A percentile compares a stretch with the other conserved stretches of the same genome.
Evolutionary conservation across 2,329 filamentous ascomycete genomes (phyloP).

Genomic region (Epichloe brachyelytri): DNA sequence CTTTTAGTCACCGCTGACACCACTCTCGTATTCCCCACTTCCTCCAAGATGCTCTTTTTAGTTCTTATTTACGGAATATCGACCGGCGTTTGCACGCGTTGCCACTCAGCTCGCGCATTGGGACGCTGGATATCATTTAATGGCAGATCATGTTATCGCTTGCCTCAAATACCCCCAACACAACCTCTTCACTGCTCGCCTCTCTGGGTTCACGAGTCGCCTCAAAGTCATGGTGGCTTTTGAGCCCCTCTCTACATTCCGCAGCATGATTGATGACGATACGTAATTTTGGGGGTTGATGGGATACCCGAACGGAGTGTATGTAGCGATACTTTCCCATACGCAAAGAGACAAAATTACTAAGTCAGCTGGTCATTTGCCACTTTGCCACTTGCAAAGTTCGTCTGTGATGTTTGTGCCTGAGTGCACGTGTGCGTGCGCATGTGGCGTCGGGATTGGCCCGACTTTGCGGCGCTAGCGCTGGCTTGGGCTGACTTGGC

Average conservation of each 20-base stretch:
- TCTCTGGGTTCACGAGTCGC: constrained; percentile 3
- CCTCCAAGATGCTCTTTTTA: constrained; percentile 7
- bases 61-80: not conserved
- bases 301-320: constrained; percentile 12
- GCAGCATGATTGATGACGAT: constrained; percentile 12
- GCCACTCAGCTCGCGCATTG: constrained; percentile 1
- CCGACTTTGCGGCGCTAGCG: not conserved
- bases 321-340: constrained; percentile 12
- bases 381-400: not conserved
- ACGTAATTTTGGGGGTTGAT: constrained; percentile 6
- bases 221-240: constrained; percentile 3
- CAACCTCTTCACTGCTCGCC: constrained; percentile 8
- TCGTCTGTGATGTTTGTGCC: not conserved
- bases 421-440: too few species aligned
- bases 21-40: constrained; percentile 6
- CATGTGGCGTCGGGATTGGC: too few species aligned
- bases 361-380: not conserved
- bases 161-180: constrained; percentile 10
- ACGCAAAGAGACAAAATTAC: constrained; percentile 11
- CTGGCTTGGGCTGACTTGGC: too few species aligned
- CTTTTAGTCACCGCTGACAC: constrained; percentile 13
- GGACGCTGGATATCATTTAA: constrained; percentile 9
- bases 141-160: constrained; percentile 9
- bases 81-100: not conserved
- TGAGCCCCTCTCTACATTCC: constrained; percentile 8